A percentile compares a stretch with the other conserved stretches of the same genome.
Conservation (phyloP, 805 yeast genomes). For the Scheffersomyces coipomensis region DNA sequence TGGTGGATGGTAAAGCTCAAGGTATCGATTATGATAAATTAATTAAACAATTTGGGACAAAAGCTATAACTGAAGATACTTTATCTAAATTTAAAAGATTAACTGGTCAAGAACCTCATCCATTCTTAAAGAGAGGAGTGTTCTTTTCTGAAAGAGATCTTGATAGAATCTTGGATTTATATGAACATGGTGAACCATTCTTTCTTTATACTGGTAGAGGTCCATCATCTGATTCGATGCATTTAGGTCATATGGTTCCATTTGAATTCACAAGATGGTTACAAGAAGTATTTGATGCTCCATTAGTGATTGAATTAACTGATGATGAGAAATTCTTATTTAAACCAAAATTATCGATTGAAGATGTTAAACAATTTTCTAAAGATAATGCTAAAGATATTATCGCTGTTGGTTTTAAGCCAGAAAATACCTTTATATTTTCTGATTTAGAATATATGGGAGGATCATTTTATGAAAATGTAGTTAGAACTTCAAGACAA, state of each 20-base stretch:
- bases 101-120: conserved; percentile 92
- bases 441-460: conserved; percentile 93
- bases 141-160: conserved; percentile 92
- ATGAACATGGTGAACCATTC: conserved; percentile 94
- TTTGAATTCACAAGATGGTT: conserved; percentile 96
- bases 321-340: conserved; percentile 97
- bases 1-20: conserved; percentile 89
- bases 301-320: conserved; percentile 88
- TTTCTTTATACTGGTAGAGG: conserved; percentile 97
- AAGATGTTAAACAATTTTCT: conserved; percentile 81
- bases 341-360: conserved; percentile 85
- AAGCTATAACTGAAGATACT: conserved; percentile 64
- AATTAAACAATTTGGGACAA: conserved; percentile 85
- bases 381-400: conserved; percentile 87
- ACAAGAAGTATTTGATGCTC: conserved; percentile 96
- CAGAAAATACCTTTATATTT: conserved; percentile 92
- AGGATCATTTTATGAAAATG: conserved; percentile 90
- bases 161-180: conserved; percentile 72
- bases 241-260: conserved; percentile 95
- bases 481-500: conserved; percentile 88
- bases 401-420: conserved; percentile 90
- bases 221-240: conserved; percentile 92
- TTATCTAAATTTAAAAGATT: conserved; percentile 71
- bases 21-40: conserved; percentile 90
- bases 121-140: conserved; percentile 82